Evolutionary conservation across 164 flowering plant species (phyloP), one percentile per base, ranked within the genome.

Genomic region (Kingdonia uniflora): DNA sequence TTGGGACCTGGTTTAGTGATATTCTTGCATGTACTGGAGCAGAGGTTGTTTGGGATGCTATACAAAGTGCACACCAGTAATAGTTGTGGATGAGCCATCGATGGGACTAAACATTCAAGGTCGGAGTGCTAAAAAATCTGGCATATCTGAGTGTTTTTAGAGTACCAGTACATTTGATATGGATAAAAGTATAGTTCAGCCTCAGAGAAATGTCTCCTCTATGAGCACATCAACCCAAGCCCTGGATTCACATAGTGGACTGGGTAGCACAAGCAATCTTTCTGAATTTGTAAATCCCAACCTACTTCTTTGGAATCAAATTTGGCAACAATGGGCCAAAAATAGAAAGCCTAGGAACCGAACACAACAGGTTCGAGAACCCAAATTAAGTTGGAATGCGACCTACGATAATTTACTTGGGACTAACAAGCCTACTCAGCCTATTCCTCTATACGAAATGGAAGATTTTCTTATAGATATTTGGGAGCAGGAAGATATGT

Each of bases 31-130:
- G n/a, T n/a, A n/a, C n/a, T n/a, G n/a, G 91, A 66, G 73, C 96
- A 87, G 89, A 64, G 77, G 84, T 73, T 87, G 96, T 71, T 64
- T 87, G 73, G 96, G 96, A 65, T 77, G 89, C 79, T 81, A 83
- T 65, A 63, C 69, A 19, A 79, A 77, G 62, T 60, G 85, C 44
- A 61, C 79, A 52, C 8, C 35, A 29, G 35, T 29, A 29, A 29
- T 29, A 29, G 75, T 82, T 40, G 96, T 80, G 51, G 87, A 82
- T 66, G 81, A 87, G 57, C 85, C 84, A 19, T 69, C 87, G 39
- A 82, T 79, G 51, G 89, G 92, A 42, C 61, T 82, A 44, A 72
- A 55, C 65, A 82, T 84, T 49, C 86, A 80, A 74, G 94, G 87
- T 6, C 71, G 68, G 41, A 29, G 68, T 3, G 86, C 78, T 61